Evolutionary conservation across 2,329 filamentous ascomycete species (phyloP).

Genomic region (Phyllosticta citribraziliensis): DNA sequence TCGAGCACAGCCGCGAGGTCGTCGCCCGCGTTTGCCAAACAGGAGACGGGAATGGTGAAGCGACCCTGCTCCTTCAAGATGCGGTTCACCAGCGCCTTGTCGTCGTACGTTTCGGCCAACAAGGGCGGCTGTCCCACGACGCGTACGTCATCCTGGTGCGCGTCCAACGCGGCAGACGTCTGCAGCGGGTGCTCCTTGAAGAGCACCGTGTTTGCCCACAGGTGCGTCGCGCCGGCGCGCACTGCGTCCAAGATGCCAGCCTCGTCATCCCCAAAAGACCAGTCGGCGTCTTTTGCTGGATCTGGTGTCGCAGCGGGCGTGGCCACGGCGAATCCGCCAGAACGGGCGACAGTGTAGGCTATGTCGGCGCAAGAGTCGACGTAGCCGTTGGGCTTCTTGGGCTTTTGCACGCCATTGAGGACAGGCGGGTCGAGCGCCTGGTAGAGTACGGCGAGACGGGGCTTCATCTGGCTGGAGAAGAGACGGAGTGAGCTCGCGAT

Average conservation of each 20-base stretch:
- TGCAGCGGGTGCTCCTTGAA: slow-evolving; percentile 42
- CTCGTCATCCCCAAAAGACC: slow-evolving; percentile 88
- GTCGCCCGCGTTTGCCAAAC: slow-evolving; percentile 12
- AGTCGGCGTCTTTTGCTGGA: slow-evolving; percentile 68
- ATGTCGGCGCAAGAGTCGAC: slow-evolving; percentile 42
- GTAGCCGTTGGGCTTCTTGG: slow-evolving; percentile 41
- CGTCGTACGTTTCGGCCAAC: slow-evolving; percentile 41
- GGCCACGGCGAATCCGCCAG: slow-evolving; percentile 22
- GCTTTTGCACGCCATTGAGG: slow-evolving; percentile 40
- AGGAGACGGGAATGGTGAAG: slow-evolving; percentile 30
- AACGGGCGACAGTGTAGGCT: slow-evolving; percentile 24
- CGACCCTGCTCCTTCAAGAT: slow-evolving; percentile 27
- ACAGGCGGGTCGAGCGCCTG: slow-evolving; percentile 39
- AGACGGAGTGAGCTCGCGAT: neutral
- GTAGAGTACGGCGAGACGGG: slow-evolving; percentile 36
- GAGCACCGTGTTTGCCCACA: slow-evolving; percentile 44
- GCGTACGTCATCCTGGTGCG: slow-evolving; percentile 22
- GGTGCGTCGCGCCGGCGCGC: slow-evolving; percentile 61
- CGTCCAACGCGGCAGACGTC: slow-evolving; percentile 24
- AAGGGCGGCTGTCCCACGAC: slow-evolving; percentile 39
- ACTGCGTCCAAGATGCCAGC: slow-evolving; percentile 98
- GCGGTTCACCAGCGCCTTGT: slow-evolving; percentile 41
- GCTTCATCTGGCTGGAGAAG: neutral
- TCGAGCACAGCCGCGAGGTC: slow-evolving; percentile 2
- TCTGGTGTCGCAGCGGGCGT: slow-evolving; percentile 23